These are phyloP conservation scores for Diaporthe capsici DNA, from an alignment of 2,329 filamentous ascomycete species.

Conservation along the genomic window DNA sequence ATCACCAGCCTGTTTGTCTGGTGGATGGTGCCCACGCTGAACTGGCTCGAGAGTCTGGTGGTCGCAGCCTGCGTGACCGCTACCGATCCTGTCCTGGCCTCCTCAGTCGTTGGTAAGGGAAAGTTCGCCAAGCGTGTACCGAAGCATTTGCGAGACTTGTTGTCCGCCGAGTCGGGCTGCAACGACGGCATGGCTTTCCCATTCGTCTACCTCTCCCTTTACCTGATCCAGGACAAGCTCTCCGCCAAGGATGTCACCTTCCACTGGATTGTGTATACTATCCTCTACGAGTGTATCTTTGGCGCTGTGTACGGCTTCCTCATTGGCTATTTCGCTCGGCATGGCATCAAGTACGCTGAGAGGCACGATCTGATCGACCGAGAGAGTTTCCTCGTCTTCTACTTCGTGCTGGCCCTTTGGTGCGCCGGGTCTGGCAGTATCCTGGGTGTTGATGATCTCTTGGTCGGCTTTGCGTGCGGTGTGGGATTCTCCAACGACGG, in stretches of 20 bases:
- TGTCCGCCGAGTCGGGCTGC: constrained; percentile 97
- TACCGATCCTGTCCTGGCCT: constrained; percentile 96
- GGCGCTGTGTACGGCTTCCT: constrained; percentile 90
- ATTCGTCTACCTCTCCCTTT: constrained; percentile 93
- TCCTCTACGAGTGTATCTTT: constrained; percentile 96
- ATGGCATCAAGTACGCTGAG: constrained; percentile 91
- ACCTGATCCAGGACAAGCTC: constrained; percentile 86
- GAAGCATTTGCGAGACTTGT: constrained; percentile 94
- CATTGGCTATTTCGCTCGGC: constrained; percentile 90
- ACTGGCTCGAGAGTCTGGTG: constrained; percentile 91
- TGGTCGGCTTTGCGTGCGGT: constrained; percentile 94
- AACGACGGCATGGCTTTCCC: constrained; percentile 99
- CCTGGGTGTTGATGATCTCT: constrained; percentile 90
- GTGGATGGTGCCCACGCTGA: constrained; percentile 85
- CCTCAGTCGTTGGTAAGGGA: constrained; percentile 97
- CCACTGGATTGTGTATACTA: constrained; percentile 90
- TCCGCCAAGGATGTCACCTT: constrained; percentile 78
- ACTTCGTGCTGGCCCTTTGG: constrained; percentile 96
- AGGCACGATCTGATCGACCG: constrained; percentile 88
- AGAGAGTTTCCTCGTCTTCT: constrained; percentile 98
- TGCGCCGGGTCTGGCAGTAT: constrained; percentile 94
- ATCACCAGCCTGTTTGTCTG: constrained; percentile 94
- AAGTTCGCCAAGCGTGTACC: constrained; percentile 98
- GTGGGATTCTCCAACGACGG: constrained; percentile 99
- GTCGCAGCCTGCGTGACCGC: constrained; percentile 95